Conservation (phyloP, 1,284 basidiomycete species). For the Ceratobasidium sp. region DNA sequence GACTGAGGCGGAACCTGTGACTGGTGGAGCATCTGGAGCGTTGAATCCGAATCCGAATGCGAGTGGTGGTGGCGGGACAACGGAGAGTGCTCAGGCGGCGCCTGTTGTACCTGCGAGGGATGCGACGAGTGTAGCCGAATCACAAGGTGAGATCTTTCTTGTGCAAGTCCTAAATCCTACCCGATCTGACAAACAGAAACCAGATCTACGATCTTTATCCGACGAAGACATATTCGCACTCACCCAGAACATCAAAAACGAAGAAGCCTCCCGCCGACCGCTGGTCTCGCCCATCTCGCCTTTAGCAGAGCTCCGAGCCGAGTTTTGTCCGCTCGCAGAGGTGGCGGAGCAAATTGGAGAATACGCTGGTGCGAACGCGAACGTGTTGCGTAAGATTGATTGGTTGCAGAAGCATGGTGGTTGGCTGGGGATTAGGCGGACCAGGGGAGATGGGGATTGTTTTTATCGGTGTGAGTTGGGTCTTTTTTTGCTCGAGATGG, state of each 20-base stretch:
- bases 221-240: slow-evolving; percentile 48
- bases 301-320: slow-evolving; percentile 30
- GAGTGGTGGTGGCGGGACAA: background rate
- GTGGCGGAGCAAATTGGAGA: slow-evolving; percentile 55
- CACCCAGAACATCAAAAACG: slow-evolving; percentile 49
- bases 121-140: background rate
- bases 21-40: background rate
- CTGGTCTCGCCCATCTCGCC: slow-evolving; percentile 38
- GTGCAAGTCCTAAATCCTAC: background rate
- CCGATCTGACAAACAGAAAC: no score
- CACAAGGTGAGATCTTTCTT: slow-evolving; percentile 1
- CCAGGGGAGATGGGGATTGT: slow-evolving; percentile 81
- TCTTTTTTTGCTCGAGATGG: background rate
- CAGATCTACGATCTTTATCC: slow-evolving; percentile 42
- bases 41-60: background rate
- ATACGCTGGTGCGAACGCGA: slow-evolving; percentile 70
- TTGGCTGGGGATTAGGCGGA: slow-evolving; percentile 74
- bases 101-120: background rate
- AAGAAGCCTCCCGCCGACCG: slow-evolving; percentile 42
- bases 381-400: slow-evolving; percentile 76
- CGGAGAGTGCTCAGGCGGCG: background rate
- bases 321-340: slow-evolving; percentile 30
- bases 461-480: slow-evolving; percentile 74
- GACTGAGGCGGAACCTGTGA: background rate
- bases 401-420: slow-evolving; percentile 68